Percentiles rank a stretch among this genome's conserved stretches.
Evolutionary conservation across 2,329 filamentous ascomycete species (phyloP).

Genomic region (Cladosporium sp.): DNA sequence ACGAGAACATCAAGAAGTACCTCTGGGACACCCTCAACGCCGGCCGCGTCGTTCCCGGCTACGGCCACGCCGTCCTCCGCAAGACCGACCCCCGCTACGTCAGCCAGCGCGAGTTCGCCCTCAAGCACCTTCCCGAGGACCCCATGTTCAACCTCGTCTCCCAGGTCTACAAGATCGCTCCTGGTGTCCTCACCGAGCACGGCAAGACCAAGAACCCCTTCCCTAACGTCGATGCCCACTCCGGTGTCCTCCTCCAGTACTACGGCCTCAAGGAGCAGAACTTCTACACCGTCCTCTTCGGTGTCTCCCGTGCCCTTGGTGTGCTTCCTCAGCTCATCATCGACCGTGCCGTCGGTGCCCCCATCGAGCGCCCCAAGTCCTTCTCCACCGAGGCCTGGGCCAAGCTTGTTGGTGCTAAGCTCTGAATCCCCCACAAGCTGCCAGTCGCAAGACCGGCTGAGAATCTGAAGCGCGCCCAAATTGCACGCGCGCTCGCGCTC

Average conservation of each 20-base stretch:
- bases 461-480: background rate
- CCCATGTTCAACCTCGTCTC: conserved; percentile 99
- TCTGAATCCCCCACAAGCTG: conserved; percentile 59
- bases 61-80: conserved; percentile 97
- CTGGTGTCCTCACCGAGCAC: conserved; percentile 96
- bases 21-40: conserved; percentile 96
- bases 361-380: conserved; percentile 98
- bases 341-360: conserved; percentile 93
- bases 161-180: conserved; percentile 99
- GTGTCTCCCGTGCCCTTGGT: conserved; percentile 96
- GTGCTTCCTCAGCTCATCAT: conserved; percentile 99
- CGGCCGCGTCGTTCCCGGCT: conserved; percentile 95
- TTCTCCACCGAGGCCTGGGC: conserved; percentile 97
- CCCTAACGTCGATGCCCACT: conserved; percentile 99
- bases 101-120: conserved; percentile 95
- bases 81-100: conserved; percentile 99
- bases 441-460: conserved; percentile 1
- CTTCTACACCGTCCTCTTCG: conserved; percentile 99
- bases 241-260: conserved; percentile 98
- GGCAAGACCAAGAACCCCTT: conserved; percentile 99
- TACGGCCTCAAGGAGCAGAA: conserved; percentile 98
- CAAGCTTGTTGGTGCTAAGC: conserved; percentile 86
- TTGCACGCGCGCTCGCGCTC: conserved; percentile 28
- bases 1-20: conserved; percentile 97
- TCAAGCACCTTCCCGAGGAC: conserved; percentile 90